Base-by-base conservation (phyloP, 139 green algal species). In the Marvania coccoides region DNA sequence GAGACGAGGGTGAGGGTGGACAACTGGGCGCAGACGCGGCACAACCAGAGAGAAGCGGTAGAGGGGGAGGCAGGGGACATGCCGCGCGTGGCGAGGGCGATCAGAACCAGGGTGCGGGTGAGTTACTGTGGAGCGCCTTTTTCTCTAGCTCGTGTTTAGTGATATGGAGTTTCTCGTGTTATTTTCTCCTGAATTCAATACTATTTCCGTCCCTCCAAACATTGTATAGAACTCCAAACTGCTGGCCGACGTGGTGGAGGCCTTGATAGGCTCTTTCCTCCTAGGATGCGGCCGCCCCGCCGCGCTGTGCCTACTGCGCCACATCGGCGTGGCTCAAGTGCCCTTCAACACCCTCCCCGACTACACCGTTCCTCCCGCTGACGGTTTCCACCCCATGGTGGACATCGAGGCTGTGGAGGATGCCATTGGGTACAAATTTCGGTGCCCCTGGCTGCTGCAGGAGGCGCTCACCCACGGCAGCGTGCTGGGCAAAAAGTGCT, bases 201-300 rank as follows among this genome's bases (percentile, higher is more conserved):
- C 42, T 19, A 51, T 51, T 19, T 19, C 19, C 42, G 42, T 51
- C 42, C 42, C 19, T 51, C 30, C n/a, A 76, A 51, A n/a, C n/a
- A n/a, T n/a, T n/a, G n/a, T n/a, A n/a, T 46, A 47, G 62, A 58
- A n/a, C 28, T 39, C 36, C 61, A 80, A 86, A 63, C 69, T 76
- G 15, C 60, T 81, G 72, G 79, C 79, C 2, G 79, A 86, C 30
- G 61, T 66, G 2, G 63, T 82, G 58, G 79, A 86, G 67, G 74
- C 75, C 10, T 61, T 83, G 47, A 28, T 81, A 15, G 79, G 79
- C 5, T 66, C 61, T 2, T 68, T 78, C 55, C 65, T 71, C 35
- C 38, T 76, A 9, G 69, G 47, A 2, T 60, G 71, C 2, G 75
- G 75, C 29, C 24, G 12, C 24, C 13, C 35, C 6, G 55, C 12